A percentile compares a stretch with the other conserved stretches of the same genome.
These are phyloP conservation scores for Trichoderma oligosporum DNA, from an alignment of 2,329 filamentous ascomycete species.

Conservation along the genomic window DNA sequence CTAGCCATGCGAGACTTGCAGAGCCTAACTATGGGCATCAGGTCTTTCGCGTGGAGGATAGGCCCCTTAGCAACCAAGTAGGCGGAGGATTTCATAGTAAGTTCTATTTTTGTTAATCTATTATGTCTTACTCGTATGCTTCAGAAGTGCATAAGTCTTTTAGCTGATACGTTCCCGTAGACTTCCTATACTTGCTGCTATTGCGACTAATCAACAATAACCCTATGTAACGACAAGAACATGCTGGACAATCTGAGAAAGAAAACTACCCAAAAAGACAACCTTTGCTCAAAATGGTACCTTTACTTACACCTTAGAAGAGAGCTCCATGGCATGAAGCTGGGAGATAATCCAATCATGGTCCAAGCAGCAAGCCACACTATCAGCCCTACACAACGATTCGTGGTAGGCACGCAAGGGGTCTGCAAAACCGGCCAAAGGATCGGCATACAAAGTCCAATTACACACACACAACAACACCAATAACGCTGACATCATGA, in stretches of 20 bases:
- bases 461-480: too few species aligned
- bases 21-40: neutral
- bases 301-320: conserved; percentile 3
- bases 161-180: too few species aligned
- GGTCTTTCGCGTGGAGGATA: neutral
- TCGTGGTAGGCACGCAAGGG: neutral
- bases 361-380: neutral
- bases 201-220: too few species aligned
- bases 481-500: too few species aligned
- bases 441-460: too few species aligned
- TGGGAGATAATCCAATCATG: neutral
- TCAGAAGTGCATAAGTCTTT: neutral
- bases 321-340: neutral
- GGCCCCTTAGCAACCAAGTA: neutral
- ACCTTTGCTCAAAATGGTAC: neutral
- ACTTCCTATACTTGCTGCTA: too few species aligned
- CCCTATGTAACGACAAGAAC: neutral
- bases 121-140: neutral
- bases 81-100: neutral
- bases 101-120: too few species aligned
- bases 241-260: neutral
- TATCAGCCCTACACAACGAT: conserved; percentile 1
- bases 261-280: neutral
- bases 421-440: too few species aligned
- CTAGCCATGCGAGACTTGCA: conserved; percentile 5